phyloP scores from a whole-genome alignment of 352 stramenopile species.

The Pythium brachiatum region DNA sequence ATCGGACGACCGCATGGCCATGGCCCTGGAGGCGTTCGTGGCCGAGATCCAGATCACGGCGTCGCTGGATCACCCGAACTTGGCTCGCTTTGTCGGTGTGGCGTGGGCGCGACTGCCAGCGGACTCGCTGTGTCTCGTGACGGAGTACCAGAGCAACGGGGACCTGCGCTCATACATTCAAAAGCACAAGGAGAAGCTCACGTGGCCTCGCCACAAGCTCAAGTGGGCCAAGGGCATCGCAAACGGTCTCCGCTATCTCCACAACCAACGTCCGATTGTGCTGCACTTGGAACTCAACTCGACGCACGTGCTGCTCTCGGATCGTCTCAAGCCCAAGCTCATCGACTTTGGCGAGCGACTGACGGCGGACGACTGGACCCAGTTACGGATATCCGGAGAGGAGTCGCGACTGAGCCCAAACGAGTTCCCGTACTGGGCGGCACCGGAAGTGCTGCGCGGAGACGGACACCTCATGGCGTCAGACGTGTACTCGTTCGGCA shows the following conservation, averaged over 20 bases:
- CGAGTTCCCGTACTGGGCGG: conserved; percentile 27
- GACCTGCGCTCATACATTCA: conserved; percentile 22
- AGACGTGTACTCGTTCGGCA: conserved; percentile 32
- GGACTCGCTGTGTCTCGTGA: conserved; percentile 30
- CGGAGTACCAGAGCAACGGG: conserved; percentile 29
- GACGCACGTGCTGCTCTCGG: conserved; percentile 26
- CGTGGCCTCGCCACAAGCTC: conserved; percentile 24
- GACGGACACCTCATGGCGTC: conserved; percentile 23
- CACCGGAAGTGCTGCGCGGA: conserved; percentile 28
- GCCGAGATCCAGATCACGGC: conserved; percentile 39
- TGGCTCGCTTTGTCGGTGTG: conserved; percentile 51
- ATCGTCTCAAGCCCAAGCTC: conserved; percentile 28
- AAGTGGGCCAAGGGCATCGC: conserved; percentile 25
- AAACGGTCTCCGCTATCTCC: conserved; percentile 20
- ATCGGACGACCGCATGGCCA: conserved; percentile 16
- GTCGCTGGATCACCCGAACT: conserved; percentile 44
- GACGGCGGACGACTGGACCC: conserved; percentile 27
- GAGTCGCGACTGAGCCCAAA: neutral
- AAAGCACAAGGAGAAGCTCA: conserved; percentile 17
- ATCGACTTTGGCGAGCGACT: conserved; percentile 29
- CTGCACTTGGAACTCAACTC: conserved; percentile 31
- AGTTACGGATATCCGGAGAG: conserved; percentile 20
- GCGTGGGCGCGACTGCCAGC: conserved; percentile 34
- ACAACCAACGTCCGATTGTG: conserved; percentile 21
- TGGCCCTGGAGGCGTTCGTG: conserved; percentile 31